Conservation (phyloP, 805 yeast genomes). For the Candida morakotiae region DNA sequence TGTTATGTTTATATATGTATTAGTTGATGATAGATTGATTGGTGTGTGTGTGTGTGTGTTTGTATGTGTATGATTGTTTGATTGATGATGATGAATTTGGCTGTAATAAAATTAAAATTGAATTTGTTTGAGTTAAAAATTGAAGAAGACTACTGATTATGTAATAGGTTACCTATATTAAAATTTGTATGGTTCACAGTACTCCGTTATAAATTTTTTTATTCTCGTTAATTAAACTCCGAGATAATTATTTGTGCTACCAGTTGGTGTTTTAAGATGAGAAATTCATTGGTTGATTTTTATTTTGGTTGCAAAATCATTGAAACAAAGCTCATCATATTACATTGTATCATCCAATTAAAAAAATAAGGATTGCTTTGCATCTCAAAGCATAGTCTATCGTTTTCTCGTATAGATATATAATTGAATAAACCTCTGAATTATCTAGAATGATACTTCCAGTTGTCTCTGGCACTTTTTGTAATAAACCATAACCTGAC, state of each 20-base stretch:
- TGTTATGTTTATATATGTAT: neutral
- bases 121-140: too few species aligned
- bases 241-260: neutral
- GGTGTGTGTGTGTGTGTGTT: neutral
- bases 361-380: too few species aligned
- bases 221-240: neutral
- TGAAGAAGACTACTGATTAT: constrained; percentile 4
- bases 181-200: constrained; percentile 2
- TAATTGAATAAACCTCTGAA: too few species aligned
- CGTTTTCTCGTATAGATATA: too few species aligned
- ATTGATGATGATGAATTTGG: neutral
- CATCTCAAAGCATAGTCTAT: too few species aligned
- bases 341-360: too few species aligned
- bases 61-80: neutral
- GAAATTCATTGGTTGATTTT: neutral
- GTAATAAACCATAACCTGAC: too few species aligned
- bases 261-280: too few species aligned
- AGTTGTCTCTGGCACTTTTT: too few species aligned
- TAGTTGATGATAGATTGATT: neutral
- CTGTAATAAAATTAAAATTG: too few species aligned
- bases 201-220: constrained; percentile 1
- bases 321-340: too few species aligned
- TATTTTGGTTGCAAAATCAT: constrained; percentile 2
- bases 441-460: too few species aligned
- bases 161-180: neutral